Base-by-base conservation (phyloP, 495 filamentous ascomycete species). In the Trichocladium uniseriatum region DNA sequence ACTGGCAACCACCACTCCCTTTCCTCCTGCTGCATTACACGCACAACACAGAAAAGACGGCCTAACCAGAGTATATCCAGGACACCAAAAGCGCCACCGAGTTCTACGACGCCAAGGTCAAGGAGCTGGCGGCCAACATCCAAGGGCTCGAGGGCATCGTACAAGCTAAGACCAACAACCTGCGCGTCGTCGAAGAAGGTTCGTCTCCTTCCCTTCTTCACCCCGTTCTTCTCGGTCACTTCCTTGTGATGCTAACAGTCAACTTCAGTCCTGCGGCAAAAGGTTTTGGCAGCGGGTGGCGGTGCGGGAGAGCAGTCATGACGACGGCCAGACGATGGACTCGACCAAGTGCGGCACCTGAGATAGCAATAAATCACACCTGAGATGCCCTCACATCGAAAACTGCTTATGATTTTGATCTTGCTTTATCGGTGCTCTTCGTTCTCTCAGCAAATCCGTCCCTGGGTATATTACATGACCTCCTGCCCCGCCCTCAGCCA, bases 141-240 rank as follows among this genome's bases (percentile, higher is more conserved):
- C 80, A 80, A 53, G 89, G 89, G 49, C 68, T 98, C 43, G 94
- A 97, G 70, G 79, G 78, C 59, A 88, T 96, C 46, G 79, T 97
- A 34, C 78, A 86, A 60, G 79, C 75, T 34, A 98, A 96, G 72
- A 83, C 81, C 42, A 79, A 82, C 43, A 95, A 90, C 68, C 68
- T 95, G 57, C 76, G 84, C 22, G 68, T 94, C 36, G 83, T 95
- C 22, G 92, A 97, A 65, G 90, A 96, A 67, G 84, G 89, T 87
- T 67, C 61, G 79, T 34, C 27, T 35, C 8, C n/a, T n/a, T n/a
- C n/a, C 35, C 15, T 31, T 32, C 36, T 3, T 46, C 22, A 20
- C 2, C 16, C 24, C 8, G 7, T 20, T 15, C n/a, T 41, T 2
- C 28, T 49, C 13, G 18, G 19, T 43, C 13, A 10, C 31, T 2